phyloP scores from a whole-genome alignment of 306 rosid genomes.

The Biancaea sappan region DNA sequence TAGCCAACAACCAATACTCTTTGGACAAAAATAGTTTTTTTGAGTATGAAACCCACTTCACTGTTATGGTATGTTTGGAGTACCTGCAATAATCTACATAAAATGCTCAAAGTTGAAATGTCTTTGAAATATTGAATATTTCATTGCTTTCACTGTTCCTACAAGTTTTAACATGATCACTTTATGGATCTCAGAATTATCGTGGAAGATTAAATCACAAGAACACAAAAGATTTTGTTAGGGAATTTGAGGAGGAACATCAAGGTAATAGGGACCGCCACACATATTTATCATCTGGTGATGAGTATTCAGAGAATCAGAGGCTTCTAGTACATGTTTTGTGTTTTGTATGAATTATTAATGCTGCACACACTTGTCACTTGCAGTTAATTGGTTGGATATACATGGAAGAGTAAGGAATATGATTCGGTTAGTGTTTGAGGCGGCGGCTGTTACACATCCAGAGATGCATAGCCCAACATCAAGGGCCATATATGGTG shows the following conservation, averaged over 20 bases:
- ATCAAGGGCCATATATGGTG: constrained; percentile 89
- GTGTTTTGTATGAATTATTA: constrained; percentile 4
- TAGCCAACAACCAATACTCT: constrained; percentile 88
- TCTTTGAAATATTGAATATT: constrained; percentile 24
- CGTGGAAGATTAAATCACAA: constrained; percentile 80
- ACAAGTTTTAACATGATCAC: constrained; percentile 33
- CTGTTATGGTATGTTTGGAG: constrained; percentile 81
- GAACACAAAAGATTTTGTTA: constrained; percentile 68
- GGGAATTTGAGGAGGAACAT: constrained; percentile 92
- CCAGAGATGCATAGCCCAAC: constrained; percentile 84
- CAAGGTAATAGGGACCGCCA: constrained; percentile 53
- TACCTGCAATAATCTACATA: constrained; percentile 25
- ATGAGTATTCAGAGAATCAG: constrained; percentile 2
- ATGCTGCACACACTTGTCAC: not conserved
- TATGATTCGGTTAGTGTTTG: constrained; percentile 82
- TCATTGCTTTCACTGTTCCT: constrained; percentile 14
- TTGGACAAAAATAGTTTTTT: constrained; percentile 75
- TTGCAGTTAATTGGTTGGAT: constrained; percentile 81
- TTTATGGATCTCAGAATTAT: constrained; percentile 63
- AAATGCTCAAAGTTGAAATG: no score
- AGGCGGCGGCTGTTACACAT: constrained; percentile 78
- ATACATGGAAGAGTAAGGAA: constrained; percentile 67
- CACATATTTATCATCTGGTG: constrained; percentile 13
- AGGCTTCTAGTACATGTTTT: not conserved
- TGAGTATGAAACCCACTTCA: constrained; percentile 97